Evolutionary conservation across 1,284 basidiomycete species (phyloP).

Genomic region (Moesziomyces sp.): DNA sequence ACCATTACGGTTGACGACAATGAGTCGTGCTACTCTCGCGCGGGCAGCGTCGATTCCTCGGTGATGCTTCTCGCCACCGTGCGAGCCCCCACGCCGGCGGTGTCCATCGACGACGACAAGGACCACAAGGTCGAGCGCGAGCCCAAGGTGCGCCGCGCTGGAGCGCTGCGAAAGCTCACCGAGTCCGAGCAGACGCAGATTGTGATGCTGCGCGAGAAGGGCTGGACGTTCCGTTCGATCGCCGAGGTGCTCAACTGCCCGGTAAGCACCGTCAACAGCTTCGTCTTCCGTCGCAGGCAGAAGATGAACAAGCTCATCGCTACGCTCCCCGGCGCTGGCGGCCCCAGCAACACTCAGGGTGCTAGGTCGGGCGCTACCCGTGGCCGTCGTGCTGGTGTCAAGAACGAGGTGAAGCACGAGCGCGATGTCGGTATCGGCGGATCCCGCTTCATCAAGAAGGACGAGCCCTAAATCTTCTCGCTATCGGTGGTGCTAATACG

Average conservation of each 20-base stretch:
- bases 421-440: background rate
- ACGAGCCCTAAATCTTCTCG: background rate
- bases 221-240: background rate
- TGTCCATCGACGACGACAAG: background rate
- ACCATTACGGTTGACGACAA: background rate
- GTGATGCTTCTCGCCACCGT: background rate
- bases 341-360: too few species aligned
- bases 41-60: background rate
- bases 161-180: background rate
- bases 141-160: background rate
- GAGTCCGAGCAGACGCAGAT: slow-evolving; percentile 10
- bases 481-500: background rate
- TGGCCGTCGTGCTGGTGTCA: background rate
- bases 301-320: background rate
- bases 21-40: background rate
- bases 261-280: slow-evolving; percentile 1
- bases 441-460: slow-evolving; percentile 5
- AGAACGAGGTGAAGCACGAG: slow-evolving; percentile 4
- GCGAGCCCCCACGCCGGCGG: background rate
- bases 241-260: slow-evolving; percentile 1
- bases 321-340: slow-evolving; percentile 1
- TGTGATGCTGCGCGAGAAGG: slow-evolving; percentile 1
- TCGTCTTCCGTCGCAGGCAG: slow-evolving; percentile 3
- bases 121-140: background rate
- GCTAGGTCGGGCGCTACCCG: background rate